A percentile compares a stretch with the other conserved stretches of the same genome.
These are phyloP conservation scores for Hypoxylon sp. DNA, from an alignment of 2,329 filamentous ascomycete genomes.

Conservation along the genomic window DNA sequence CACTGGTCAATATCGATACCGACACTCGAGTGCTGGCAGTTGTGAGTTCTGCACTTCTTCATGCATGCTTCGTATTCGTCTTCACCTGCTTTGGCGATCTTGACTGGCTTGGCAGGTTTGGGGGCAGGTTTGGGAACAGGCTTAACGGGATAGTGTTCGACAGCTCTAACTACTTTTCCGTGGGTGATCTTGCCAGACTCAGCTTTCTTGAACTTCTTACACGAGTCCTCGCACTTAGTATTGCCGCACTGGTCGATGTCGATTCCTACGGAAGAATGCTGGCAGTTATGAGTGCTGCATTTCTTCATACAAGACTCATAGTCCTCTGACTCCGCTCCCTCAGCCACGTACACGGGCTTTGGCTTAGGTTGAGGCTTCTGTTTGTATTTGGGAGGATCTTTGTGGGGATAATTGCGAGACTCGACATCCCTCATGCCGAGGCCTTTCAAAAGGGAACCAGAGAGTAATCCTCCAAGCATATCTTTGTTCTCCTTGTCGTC, in stretches of 20 bases:
- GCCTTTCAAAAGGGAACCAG: constrained; percentile 6
- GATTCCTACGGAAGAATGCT: constrained; percentile 29
- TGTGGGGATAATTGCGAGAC: neutral
- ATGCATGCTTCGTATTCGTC: constrained; percentile 25
- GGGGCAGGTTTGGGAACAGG: neutral
- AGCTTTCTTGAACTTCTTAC: constrained; percentile 9
- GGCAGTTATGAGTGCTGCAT: constrained; percentile 35
- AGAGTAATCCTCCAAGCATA: neutral
- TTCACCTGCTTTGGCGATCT: neutral
- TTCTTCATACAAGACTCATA: constrained; percentile 27
- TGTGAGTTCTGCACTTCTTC: constrained; percentile 28
- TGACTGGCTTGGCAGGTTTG: neutral
- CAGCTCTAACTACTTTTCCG: neutral
- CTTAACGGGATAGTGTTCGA: neutral
- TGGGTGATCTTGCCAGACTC: neutral
- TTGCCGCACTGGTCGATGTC: constrained; percentile 29
- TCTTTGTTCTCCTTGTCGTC: constrained; percentile 26
- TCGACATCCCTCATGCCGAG: neutral
- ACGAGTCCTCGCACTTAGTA: constrained; percentile 22
- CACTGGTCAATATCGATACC: constrained; percentile 25
- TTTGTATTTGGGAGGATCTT: neutral
- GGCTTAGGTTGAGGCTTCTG: neutral
- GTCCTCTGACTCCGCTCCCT: constrained; percentile 2
- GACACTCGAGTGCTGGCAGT: constrained; percentile 35
- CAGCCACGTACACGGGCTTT: neutral